These are phyloP conservation scores for Alternaria arbusti DNA, from an alignment of 2,329 filamentous ascomycete genomes.

Conservation along the genomic window DNA sequence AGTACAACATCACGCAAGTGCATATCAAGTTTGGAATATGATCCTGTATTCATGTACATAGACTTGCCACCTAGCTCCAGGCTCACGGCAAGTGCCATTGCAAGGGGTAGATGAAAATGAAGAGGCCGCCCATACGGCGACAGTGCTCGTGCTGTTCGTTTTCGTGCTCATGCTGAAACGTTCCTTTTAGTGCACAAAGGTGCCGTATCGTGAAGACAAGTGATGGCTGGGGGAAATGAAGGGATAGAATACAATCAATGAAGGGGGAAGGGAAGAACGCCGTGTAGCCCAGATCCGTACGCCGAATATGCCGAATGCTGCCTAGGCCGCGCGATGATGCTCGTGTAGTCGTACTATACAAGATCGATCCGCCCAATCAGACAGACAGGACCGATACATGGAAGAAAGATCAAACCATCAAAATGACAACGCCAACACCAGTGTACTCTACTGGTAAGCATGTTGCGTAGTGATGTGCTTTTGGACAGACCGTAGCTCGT, in stretches of 20 bases:
- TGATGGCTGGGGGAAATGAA: not conserved
- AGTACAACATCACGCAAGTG: not conserved
- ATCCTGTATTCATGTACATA: constrained; percentile 1
- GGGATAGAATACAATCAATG: constrained; percentile 18
- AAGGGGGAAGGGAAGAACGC: constrained; percentile 11
- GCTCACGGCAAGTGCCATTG: constrained; percentile 16
- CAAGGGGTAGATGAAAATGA: not conserved
- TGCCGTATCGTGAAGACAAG: constrained; percentile 24
- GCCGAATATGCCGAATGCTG: constrained; percentile 40
- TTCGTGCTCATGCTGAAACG: constrained; percentile 18
- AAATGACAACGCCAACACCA: constrained; percentile 23
- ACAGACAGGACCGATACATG: constrained; percentile 34
- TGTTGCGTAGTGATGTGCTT: constrained; percentile 28
- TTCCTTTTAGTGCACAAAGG: constrained; percentile 24
- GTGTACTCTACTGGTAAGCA: constrained; percentile 26
- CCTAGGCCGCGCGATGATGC: constrained; percentile 43
- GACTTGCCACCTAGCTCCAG: constrained; percentile 17
- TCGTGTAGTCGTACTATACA: constrained; percentile 47
- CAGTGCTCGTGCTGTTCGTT: constrained; percentile 7
- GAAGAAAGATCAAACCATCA: constrained; percentile 30
- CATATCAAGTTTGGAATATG: not conserved
- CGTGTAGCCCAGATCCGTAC: constrained; percentile 25
- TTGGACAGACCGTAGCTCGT: constrained; percentile 54
- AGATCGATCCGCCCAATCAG: constrained; percentile 30
- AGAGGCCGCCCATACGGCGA: constrained; percentile 4